A percentile compares a stretch with the other conserved stretches of the same genome.
phyloP scores from a whole-genome alignment of 164 flowering plant genomes.

The Aristolochia contorta region DNA sequence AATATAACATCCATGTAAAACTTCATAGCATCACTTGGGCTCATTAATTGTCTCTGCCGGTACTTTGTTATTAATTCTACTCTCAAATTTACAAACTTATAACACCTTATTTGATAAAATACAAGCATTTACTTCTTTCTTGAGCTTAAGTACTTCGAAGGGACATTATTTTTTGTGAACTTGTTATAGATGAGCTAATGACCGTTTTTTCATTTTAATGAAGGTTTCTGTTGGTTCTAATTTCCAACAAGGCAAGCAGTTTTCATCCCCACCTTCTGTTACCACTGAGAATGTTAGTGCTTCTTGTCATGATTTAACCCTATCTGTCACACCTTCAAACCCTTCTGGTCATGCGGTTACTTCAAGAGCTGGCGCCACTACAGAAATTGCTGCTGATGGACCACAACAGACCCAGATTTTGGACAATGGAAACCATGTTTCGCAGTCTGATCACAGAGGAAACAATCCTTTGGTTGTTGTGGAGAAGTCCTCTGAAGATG shows the following conservation, averaged over 20 bases:
- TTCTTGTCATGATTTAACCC: slow-evolving; percentile 39
- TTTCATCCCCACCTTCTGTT: slow-evolving; percentile 24
- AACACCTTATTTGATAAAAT: too few species aligned
- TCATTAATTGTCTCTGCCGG: too few species aligned
- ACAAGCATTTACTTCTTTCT: too few species aligned
- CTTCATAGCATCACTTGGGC: background rate
- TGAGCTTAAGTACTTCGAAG: too few species aligned
- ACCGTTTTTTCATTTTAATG: too few species aligned
- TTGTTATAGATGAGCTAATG: too few species aligned
- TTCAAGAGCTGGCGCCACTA: slow-evolving; percentile 13
- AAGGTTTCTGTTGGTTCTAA: background rate
- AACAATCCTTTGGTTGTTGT: slow-evolving; percentile 18
- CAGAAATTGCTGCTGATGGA: slow-evolving; percentile 23
- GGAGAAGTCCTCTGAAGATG: slow-evolving; percentile 52
- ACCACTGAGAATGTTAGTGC: slow-evolving; percentile 25
- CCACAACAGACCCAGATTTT: slow-evolving; percentile 9
- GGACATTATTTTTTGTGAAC: too few species aligned
- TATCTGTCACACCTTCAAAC: slow-evolving; percentile 15
- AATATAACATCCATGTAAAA: background rate
- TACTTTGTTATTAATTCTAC: too few species aligned
- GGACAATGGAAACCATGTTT: slow-evolving; percentile 10
- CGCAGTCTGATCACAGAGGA: slow-evolving; percentile 28
- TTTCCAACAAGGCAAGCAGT: slow-evolving; percentile 5
- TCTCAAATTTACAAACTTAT: too few species aligned
- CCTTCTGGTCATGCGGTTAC: slow-evolving; percentile 16